Evolutionary conservation across 495 filamentous ascomycete species (phyloP).

Genomic region (Sordaria brevicollis): DNA sequence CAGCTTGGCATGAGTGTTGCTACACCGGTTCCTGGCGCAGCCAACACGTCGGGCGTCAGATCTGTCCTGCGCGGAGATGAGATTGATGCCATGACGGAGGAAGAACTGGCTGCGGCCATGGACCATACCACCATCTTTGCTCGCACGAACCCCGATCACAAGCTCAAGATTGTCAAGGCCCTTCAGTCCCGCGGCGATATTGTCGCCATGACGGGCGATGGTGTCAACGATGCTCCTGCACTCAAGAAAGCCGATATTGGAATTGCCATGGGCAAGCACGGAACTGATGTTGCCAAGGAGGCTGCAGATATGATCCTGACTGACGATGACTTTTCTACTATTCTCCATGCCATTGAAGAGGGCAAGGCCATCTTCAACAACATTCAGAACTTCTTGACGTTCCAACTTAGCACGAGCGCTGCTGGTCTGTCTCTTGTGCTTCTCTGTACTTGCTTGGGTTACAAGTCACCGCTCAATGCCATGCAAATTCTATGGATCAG

Average conservation of each 20-base stretch:
- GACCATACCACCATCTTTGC: slow-evolving; percentile 86
- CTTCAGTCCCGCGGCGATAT: slow-evolving; percentile 91
- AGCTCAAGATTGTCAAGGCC: slow-evolving; percentile 89
- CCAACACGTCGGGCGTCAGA: slow-evolving; percentile 40
- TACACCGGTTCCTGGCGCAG: slow-evolving; percentile 31
- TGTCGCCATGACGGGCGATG: slow-evolving; percentile 97
- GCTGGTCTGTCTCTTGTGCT: slow-evolving; percentile 87
- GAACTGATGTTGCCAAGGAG: slow-evolving; percentile 97
- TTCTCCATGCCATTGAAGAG: slow-evolving; percentile 91
- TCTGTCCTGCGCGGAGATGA: slow-evolving; percentile 82
- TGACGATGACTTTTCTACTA: slow-evolving; percentile 96
- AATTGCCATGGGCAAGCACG: slow-evolving; percentile 89
- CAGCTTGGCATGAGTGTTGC: slow-evolving; percentile 81
- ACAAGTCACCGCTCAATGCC: slow-evolving; percentile 89
- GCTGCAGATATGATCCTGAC: slow-evolving; percentile 99
- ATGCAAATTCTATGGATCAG: slow-evolving; percentile 99
- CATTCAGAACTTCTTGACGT: slow-evolving; percentile 98
- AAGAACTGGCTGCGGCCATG: slow-evolving; percentile 73
- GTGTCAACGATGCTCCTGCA: slow-evolving; percentile 94
- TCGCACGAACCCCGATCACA: slow-evolving; percentile 92
- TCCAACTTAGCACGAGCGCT: slow-evolving; percentile 94
- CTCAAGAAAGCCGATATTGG: slow-evolving; percentile 97
- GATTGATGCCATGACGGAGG: slow-evolving; percentile 78
- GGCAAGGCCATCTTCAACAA: slow-evolving; percentile 99
- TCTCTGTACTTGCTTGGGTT: slow-evolving; percentile 80